Evolutionary conservation across 306 rosid genomes (phyloP).

Genomic region (Styphnolobium japonicum): DNA sequence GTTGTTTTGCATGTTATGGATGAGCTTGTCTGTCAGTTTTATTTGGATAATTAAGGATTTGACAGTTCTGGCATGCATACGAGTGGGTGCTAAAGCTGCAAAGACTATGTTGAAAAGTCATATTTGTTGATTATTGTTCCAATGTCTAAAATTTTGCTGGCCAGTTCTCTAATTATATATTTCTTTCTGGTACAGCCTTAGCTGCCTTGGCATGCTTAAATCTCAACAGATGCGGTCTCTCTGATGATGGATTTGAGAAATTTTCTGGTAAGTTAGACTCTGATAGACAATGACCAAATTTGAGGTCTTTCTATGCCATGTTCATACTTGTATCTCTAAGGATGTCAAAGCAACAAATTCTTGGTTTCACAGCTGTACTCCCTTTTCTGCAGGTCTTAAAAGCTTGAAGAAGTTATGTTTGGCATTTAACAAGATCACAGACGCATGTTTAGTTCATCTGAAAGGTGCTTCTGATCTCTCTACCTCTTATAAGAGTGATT

Average conservation of each 20-base stretch:
- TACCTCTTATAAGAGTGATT: not conserved
- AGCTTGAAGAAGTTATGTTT: conserved; percentile 72
- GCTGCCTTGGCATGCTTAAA: conserved; percentile 67
- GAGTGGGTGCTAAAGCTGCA: not conserved
- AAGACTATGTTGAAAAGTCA: conserved; percentile 12
- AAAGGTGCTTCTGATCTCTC: conserved; percentile 54
- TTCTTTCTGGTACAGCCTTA: conserved; percentile 48
- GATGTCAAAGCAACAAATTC: not conserved
- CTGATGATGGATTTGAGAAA: conserved; percentile 68
- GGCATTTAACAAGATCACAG: conserved; percentile 70
- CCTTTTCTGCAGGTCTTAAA: conserved; percentile 62
- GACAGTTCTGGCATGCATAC: not conserved
- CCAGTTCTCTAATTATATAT: not conserved
- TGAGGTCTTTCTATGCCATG: not conserved
- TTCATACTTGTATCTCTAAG: conserved; percentile 17
- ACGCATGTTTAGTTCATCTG: conserved; percentile 71
- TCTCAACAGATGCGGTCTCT: conserved; percentile 73
- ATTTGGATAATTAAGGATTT: conserved; percentile 13
- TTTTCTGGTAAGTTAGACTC: conserved; percentile 63
- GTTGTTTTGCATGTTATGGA: not conserved
- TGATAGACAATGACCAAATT: conserved; percentile 16
- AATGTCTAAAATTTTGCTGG: not conserved
- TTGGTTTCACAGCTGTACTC: conserved; percentile 9
- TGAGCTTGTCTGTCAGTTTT: not conserved
- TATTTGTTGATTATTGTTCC: conserved; percentile 10